These are phyloP conservation scores for Cladobotryum protrusum DNA, from an alignment of 2,329 filamentous ascomycete species.

Conservation along the genomic window DNA sequence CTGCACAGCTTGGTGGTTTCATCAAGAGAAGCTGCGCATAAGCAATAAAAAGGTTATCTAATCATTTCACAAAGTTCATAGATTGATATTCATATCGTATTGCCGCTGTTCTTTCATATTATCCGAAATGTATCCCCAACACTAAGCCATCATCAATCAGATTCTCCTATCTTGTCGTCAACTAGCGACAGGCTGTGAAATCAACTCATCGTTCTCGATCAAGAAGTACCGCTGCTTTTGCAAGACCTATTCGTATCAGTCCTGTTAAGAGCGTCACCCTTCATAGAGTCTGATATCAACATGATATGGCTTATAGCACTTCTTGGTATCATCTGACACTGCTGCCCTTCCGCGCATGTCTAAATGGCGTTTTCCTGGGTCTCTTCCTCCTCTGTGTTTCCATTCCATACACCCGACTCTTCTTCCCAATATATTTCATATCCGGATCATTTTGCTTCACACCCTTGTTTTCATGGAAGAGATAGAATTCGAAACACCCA, in stretches of 20 bases:
- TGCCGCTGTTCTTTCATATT: neutral
- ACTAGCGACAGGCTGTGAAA: neutral
- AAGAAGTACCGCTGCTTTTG: neutral
- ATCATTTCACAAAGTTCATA: no score
- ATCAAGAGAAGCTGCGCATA: no score
- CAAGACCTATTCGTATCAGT: neutral
- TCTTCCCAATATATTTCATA: neutral
- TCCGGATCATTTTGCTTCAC: neutral
- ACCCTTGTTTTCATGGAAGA: neutral
- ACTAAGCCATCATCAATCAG: neutral
- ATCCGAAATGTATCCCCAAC: neutral
- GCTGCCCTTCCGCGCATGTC: neutral
- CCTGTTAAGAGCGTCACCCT: neutral
- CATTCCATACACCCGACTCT: neutral
- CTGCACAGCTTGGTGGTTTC: no score
- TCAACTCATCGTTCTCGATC: neutral
- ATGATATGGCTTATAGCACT: neutral
- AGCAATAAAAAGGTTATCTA: no score
- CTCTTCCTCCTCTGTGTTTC: neutral
- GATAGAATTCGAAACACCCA: neutral
- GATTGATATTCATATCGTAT: neutral
- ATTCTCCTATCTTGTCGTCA: neutral
- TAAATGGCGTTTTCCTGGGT: neutral
- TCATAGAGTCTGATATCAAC: neutral
- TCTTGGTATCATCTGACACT: slow-evolving; percentile 1